phyloP scores from a whole-genome alignment of 1,139 yeast genomes.

The Pichia sp. region DNA sequence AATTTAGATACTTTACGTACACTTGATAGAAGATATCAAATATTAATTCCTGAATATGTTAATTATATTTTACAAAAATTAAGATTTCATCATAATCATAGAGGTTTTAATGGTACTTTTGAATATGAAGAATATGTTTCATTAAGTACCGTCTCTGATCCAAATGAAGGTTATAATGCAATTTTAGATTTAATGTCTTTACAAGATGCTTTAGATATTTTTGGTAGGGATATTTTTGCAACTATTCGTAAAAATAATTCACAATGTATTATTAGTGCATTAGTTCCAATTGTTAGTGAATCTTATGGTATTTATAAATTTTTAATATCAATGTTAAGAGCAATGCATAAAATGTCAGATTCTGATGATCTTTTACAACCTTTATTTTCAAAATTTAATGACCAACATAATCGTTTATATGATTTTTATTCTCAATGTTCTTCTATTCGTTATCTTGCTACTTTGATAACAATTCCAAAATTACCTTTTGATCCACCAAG shows the following conservation, averaged over 20 bases:
- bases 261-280: conserved; percentile 79
- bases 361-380: conserved; percentile 75
- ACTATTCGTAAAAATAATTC: conserved; percentile 38
- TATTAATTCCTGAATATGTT: conserved; percentile 73
- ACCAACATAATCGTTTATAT: conserved; percentile 74
- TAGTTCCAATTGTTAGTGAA: conserved; percentile 90
- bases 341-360: conserved; percentile 60
- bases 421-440: conserved; percentile 91
- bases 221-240: conserved; percentile 72
- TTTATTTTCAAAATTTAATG: conserved; percentile 60
- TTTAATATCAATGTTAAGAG: conserved; percentile 84
- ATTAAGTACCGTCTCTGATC: conserved; percentile 80
- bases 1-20: conserved; percentile 38
- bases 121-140: conserved; percentile 95
- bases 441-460: conserved; percentile 72
- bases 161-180: conserved; percentile 92
- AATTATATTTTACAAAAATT: conserved; percentile 64
- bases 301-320: conserved; percentile 90
- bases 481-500: conserved; percentile 66
- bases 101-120: conserved; percentile 90
- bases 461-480: conserved; percentile 81
- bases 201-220: conserved; percentile 78
- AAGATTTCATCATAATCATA: conserved; percentile 76
- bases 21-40: conserved; percentile 47
- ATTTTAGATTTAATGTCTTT: conserved; percentile 78